A percentile compares a stretch with the other conserved stretches of the same genome.
Evolutionary conservation across 1,139 yeast species (phyloP).

Genomic region (Sugiyamaella sp.): DNA sequence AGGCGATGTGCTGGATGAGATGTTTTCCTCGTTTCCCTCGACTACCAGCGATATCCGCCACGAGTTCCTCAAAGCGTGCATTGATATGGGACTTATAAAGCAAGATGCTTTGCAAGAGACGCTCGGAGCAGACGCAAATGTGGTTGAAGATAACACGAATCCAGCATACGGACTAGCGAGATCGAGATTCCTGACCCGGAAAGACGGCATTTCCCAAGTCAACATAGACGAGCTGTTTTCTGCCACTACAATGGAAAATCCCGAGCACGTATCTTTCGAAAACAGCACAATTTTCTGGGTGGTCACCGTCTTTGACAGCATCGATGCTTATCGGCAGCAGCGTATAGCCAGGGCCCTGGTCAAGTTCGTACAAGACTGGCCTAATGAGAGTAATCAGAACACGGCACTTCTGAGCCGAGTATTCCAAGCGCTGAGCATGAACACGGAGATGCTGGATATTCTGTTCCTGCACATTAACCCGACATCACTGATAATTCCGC

Average conservation of each 20-base stretch:
- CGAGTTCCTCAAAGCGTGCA: slow-evolving; percentile 57
- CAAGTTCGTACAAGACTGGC: slow-evolving; percentile 30
- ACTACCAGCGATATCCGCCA: slow-evolving; percentile 56
- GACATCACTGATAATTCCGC: slow-evolving; percentile 35
- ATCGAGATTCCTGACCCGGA: slow-evolving; percentile 16
- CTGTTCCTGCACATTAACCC: slow-evolving; percentile 44
- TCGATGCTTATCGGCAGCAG: slow-evolving; percentile 36
- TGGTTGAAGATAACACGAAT: slow-evolving; percentile 23
- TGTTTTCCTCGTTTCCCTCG: slow-evolving; percentile 51
- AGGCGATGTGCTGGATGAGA: slow-evolving; percentile 48
- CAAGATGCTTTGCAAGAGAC: slow-evolving; percentile 50
- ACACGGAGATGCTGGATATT: slow-evolving; percentile 49
- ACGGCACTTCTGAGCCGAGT: slow-evolving; percentile 49
- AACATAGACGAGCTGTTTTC: slow-evolving; percentile 30
- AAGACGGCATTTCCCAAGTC: slow-evolving; percentile 21
- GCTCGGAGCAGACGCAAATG: slow-evolving; percentile 47
- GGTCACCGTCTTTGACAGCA: slow-evolving; percentile 33
- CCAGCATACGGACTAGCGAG: slow-evolving; percentile 20
- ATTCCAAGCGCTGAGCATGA: slow-evolving; percentile 50
- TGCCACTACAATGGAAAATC: slow-evolving; percentile 33
- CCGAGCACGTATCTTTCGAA: slow-evolving; percentile 35
- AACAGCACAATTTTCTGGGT: slow-evolving; percentile 33
- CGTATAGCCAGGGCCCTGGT: slow-evolving; percentile 33
- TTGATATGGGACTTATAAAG: slow-evolving; percentile 49
- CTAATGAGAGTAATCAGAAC: slow-evolving; percentile 32